Percentiles rank a stretch among this genome's conserved stretches.
phyloP scores from a whole-genome alignment of 2,329 filamentous ascomycete species.

The Pseudopyricularia javanii region DNA sequence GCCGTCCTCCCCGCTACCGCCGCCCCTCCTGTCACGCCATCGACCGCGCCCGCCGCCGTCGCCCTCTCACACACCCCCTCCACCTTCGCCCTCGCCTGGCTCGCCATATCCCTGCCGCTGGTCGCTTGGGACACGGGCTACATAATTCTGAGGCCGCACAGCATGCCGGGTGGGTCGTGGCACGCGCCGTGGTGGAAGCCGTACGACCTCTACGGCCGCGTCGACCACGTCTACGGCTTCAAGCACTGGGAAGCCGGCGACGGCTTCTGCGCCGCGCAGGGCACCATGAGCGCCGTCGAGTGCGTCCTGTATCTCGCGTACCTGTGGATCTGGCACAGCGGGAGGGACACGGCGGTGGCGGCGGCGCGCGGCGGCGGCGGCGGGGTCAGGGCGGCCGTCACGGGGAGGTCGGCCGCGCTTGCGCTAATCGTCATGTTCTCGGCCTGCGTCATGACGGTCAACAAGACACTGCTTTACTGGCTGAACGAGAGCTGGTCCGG shows the following conservation, averaged over 20 bases:
- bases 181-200: conserved; percentile 65
- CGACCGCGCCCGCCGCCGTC: background rate
- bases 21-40: background rate
- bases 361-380: conserved; percentile 5
- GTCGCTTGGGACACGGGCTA: conserved; percentile 75
- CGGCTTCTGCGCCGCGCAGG: conserved; percentile 72
- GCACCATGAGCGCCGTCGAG: conserved; percentile 25
- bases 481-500: conserved; percentile 42
- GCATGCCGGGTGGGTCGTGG: conserved; percentile 64
- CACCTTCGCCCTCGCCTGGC: conserved; percentile 48
- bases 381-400: conserved; percentile 18
- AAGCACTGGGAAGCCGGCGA: conserved; percentile 53
- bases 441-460: conserved; percentile 46
- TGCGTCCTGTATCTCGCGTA: conserved; percentile 22
- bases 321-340: conserved; percentile 20
- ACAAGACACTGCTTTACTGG: conserved; percentile 46
- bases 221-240: conserved; percentile 76
- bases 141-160: conserved; percentile 66
- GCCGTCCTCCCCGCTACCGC: background rate
- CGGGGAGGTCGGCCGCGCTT: conserved; percentile 28
- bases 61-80: conserved; percentile 28
- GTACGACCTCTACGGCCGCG: conserved; percentile 66
- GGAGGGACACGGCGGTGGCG: conserved; percentile 5
- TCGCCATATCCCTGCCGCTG: conserved; percentile 61
- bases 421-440: conserved; percentile 37